A percentile compares a stretch with the other conserved stretches of the same genome.
phyloP scores from a whole-genome alignment of 106 monocot species.

The Posidonia australis region DNA sequence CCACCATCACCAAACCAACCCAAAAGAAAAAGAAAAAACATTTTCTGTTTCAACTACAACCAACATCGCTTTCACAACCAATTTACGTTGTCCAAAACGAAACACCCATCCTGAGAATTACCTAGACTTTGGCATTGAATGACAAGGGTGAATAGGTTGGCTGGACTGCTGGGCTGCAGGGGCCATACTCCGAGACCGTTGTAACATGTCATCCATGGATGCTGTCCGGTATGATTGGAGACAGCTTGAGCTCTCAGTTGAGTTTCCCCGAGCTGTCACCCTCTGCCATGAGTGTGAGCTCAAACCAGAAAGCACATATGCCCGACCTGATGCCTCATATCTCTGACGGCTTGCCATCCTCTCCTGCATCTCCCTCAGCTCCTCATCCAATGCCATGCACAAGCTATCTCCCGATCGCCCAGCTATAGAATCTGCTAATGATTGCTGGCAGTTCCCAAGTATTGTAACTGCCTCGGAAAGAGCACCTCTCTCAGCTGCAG shows the following conservation, averaged over 20 bases:
- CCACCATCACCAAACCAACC: no score
- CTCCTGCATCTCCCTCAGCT: conserved; percentile 78
- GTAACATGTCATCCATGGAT: conserved; percentile 79
- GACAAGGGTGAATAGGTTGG: no score
- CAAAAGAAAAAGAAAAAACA: no score
- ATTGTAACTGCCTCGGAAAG: conserved; percentile 18
- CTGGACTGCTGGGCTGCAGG: conserved; percentile 4
- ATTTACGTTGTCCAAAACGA: no score
- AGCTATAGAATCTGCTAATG: conserved; percentile 28
- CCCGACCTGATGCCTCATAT: conserved; percentile 74
- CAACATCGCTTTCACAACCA: no score
- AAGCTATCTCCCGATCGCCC: conserved; percentile 50
- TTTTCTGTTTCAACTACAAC: no score
- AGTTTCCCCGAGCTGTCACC: conserved; percentile 73
- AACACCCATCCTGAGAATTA: no score
- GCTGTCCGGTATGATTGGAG: conserved; percentile 62
- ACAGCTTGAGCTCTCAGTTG: conserved; percentile 38
- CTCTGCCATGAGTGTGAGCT: conserved; percentile 96
- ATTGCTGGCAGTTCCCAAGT: conserved; percentile 14
- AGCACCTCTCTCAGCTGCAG: conserved; percentile 27
- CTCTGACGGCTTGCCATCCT: conserved; percentile 64
- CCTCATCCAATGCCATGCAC: conserved; percentile 43
- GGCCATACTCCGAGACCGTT: conserved; percentile 43
- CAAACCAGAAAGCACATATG: conserved; percentile 75
- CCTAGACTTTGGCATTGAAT: no score